Conservation (phyloP, 1,139 yeast species). For the Yamadazyma oceani region DNA sequence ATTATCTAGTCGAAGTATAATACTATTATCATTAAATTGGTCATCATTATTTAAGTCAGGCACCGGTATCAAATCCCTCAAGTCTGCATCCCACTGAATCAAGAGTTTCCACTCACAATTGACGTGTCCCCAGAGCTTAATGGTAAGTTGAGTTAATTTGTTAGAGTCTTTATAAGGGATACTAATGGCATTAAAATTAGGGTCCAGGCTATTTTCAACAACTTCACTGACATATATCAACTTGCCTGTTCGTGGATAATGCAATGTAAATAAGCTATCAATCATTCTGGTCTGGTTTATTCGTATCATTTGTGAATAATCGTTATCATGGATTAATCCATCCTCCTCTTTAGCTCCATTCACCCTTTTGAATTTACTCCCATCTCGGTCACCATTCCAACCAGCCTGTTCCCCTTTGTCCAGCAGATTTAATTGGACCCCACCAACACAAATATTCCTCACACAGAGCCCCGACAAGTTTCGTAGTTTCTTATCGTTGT, state of each 20-base stretch:
- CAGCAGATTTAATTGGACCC: too few species aligned
- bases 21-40: constrained; percentile 24
- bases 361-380: too few species aligned
- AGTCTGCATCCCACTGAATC: constrained; percentile 21
- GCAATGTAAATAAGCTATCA: constrained; percentile 31
- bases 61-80: constrained; percentile 7
- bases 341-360: too few species aligned
- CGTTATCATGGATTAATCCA: constrained; percentile 10
- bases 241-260: constrained; percentile 17
- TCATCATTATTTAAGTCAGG: constrained; percentile 21
- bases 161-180: constrained; percentile 23
- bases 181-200: constrained; percentile 29
- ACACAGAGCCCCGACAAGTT: constrained; percentile 12
- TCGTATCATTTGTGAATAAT: constrained; percentile 10
- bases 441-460: constrained; percentile 10
- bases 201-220: constrained; percentile 23
- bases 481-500: constrained; percentile 15
- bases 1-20: constrained; percentile 25
- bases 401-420: too few species aligned
- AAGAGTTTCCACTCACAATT: constrained; percentile 23
- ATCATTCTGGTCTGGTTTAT: constrained; percentile 18
- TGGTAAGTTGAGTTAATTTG: constrained; percentile 15
- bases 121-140: constrained; percentile 26
- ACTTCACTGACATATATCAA: constrained; percentile 41
- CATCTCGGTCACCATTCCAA: too few species aligned